Evolutionary conservation across 2,329 filamentous ascomycete species (phyloP).

Genomic region (Neopestalotiopsis clavispora): DNA sequence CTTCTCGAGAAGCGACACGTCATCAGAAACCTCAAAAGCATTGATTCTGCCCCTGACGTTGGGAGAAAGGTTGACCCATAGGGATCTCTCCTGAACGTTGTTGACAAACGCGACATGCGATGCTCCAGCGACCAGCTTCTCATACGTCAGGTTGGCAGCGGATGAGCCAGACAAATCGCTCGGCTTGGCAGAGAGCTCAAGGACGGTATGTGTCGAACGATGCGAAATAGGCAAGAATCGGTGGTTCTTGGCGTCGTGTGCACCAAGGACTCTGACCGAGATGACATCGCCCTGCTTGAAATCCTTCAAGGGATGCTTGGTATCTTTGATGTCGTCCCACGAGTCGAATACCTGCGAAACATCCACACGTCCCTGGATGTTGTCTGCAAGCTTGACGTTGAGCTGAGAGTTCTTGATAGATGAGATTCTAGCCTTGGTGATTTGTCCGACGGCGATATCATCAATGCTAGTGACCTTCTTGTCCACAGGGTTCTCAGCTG

Average conservation of each 20-base stretch:
- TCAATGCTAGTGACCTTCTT: slow-evolving; percentile 65
- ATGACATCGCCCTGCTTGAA: slow-evolving; percentile 76
- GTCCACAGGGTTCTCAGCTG: slow-evolving; percentile 62
- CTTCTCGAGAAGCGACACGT: slow-evolving; percentile 78
- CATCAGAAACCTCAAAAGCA: slow-evolving; percentile 84
- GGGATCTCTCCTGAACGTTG: slow-evolving; percentile 77
- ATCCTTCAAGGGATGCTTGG: slow-evolving; percentile 77
- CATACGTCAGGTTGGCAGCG: slow-evolving; percentile 65
- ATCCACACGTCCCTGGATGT: slow-evolving; percentile 90
- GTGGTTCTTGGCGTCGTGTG: slow-evolving; percentile 90
- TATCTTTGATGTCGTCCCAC: slow-evolving; percentile 85
- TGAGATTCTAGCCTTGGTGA: slow-evolving; percentile 78
- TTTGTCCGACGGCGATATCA: slow-evolving; percentile 74
- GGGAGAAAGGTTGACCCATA: slow-evolving; percentile 92
- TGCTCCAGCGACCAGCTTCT: slow-evolving; percentile 74
- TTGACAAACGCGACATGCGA: slow-evolving; percentile 86
- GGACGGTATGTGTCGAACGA: slow-evolving; percentile 78
- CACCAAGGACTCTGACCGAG: slow-evolving; percentile 78
- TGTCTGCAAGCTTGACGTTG: slow-evolving; percentile 87
- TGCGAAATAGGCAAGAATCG: slow-evolving; percentile 92
- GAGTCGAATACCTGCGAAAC: slow-evolving; percentile 87
- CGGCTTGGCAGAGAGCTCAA: slow-evolving; percentile 84
- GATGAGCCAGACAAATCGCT: slow-evolving; percentile 60
- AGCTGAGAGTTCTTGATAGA: slow-evolving; percentile 90
- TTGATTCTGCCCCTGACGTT: slow-evolving; percentile 84